Conservation (phyloP, 2,329 filamentous ascomycete species). For the Arthrobotrys musiformis region DNA sequence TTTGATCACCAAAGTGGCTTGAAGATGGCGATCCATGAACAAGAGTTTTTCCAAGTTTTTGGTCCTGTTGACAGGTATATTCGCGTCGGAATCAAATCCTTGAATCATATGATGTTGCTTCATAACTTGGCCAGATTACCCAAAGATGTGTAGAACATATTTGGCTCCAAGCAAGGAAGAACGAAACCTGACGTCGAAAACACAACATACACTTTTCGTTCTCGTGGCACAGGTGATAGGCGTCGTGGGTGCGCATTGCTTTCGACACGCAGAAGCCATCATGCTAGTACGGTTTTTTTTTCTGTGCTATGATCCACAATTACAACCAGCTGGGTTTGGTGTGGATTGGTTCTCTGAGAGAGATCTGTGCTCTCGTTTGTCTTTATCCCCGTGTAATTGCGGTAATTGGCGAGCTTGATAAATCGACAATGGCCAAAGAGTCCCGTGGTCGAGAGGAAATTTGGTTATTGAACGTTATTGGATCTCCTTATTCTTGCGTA, state of each 20-base stretch:
- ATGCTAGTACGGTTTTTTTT: neutral
- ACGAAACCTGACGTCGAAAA: constrained; percentile 14
- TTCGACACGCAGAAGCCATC: constrained; percentile 2
- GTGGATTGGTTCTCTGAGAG: neutral
- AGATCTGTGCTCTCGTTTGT: constrained; percentile 13
- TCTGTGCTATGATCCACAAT: constrained; percentile 16
- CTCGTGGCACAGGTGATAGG: constrained; percentile 29
- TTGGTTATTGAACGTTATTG: neutral
- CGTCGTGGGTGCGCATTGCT: no score
- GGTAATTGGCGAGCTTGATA: constrained; percentile 14
- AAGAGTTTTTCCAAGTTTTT: constrained; percentile 35
- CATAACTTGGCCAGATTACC: constrained; percentile 3
- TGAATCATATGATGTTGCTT: neutral
- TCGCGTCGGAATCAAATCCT: neutral
- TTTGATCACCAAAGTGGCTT: constrained; percentile 32
- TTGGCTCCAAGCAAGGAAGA: neutral
- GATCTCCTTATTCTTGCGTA: neutral
- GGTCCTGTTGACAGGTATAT: neutral
- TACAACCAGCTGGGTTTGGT: neutral
- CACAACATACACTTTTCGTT: constrained; percentile 22
- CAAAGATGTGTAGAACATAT: constrained; percentile 39
- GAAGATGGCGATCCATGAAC: constrained; percentile 13
- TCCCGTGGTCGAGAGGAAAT: neutral
- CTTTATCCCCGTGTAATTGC: constrained; percentile 4
- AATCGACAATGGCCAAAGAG: neutral